Percentiles rank a stretch among this genome's conserved stretches.
Evolutionary conservation across 768 basidiomycete genomes (phyloP).

Genomic region (Suillus plorans): DNA sequence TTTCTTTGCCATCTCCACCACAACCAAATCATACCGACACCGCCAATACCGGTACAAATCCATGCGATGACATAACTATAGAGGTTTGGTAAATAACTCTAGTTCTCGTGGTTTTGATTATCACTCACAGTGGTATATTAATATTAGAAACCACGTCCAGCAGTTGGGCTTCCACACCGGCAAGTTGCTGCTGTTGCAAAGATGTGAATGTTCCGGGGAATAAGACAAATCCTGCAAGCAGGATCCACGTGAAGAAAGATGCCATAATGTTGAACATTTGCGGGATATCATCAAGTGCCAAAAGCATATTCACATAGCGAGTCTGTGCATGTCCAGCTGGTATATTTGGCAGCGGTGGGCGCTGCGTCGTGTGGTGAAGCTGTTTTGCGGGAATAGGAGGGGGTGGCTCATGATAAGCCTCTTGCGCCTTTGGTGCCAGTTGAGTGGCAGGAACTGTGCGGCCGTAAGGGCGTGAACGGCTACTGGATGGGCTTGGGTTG

Average conservation of each 20-base stretch:
- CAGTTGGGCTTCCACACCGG: conserved; percentile 33
- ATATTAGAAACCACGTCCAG: conserved; percentile 40
- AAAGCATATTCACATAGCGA: conserved; percentile 60
- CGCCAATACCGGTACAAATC: conserved; percentile 54
- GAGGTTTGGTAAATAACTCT: not conserved
- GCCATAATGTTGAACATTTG: conserved; percentile 47
- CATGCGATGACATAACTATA: conserved; percentile 53
- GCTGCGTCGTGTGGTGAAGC: conserved; percentile 18
- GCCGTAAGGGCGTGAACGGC: conserved; percentile 19
- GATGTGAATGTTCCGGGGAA: conserved; percentile 64
- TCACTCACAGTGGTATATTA: conserved; percentile 46
- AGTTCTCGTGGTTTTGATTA: not conserved
- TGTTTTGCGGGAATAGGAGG: conserved; percentile 12
- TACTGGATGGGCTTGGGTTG: conserved; percentile 11
- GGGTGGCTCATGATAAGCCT: not conserved
- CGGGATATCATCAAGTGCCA: conserved; percentile 59
- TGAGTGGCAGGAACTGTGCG: conserved; percentile 13
- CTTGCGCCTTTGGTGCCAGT: conserved; percentile 3
- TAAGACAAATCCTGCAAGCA: conserved; percentile 61
- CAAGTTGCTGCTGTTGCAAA: conserved; percentile 25
- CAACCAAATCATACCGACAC: conserved; percentile 53
- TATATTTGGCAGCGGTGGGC: conserved; percentile 23
- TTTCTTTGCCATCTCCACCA: conserved; percentile 62
- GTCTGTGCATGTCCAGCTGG: conserved; percentile 34
- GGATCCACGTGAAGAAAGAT: conserved; percentile 61